Base-by-base conservation (phyloP, 805 yeast genomes). In the Starmerella riodocensis region DNA sequence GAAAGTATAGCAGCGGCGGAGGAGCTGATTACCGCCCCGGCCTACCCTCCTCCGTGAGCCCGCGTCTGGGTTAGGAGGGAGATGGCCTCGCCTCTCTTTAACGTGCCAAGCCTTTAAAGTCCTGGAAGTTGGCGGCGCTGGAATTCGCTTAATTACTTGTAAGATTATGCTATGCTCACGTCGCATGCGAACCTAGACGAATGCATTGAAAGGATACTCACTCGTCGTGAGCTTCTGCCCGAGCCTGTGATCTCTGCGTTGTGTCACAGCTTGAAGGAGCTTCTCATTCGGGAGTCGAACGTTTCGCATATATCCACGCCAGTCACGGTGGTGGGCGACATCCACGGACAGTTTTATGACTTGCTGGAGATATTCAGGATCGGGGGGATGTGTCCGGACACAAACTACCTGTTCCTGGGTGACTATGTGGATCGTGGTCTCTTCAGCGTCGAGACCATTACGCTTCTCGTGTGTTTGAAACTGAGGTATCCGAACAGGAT, bases 361-460 rank as follows among this genome's bases (percentile, higher is more conserved):
- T 64, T 91, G 39, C 60, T 91, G 23, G 98, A 91, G 58, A 84
- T 91, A 25, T 91, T 91, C 61, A 74, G 78, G 43, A 91, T 88
- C 28, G 97, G 96, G 1, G 98, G 97, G 0, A 71, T 73, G 36
- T 80, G 93, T 3, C 97, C 98, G 0, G 79, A 79, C 53, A 91
- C 97, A 2, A 91, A 88, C 60, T 91, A 91, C 57, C 60, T 91
- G 30, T 91, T 91, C 55, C 59, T 91, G 16, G 98, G 97, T 2
- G 98, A 91, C 59, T 91, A 91, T 51, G 98, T 91, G 17, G 98
- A 91, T 58, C 65, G 98, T 38, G 98, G 98, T 0, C 74, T 83
- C 59, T 93, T 85, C 57, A 77, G 91, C 23, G 82, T 91, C 14
- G 98, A 91, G 54, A 91, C 98, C 1, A 88, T 93, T 32, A 70